Base-by-base conservation (phyloP, 2,329 filamentous ascomycete genomes). In the Apiospora phragmitis region DNA sequence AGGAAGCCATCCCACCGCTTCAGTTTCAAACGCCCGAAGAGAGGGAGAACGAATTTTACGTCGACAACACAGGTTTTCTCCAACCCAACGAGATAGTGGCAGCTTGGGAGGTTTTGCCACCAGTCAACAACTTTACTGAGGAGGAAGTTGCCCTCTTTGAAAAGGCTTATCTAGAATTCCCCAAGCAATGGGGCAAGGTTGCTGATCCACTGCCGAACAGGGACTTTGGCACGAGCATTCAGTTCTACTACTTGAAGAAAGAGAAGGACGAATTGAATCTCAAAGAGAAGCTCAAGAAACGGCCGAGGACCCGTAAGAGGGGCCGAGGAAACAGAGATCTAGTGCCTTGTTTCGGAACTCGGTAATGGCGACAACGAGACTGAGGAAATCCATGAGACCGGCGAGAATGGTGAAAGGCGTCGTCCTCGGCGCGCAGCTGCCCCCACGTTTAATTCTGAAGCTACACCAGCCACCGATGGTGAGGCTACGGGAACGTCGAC, bases 241-340 rank as follows among this genome's bases (percentile, higher is more conserved):
- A 94, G 78, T 94, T 95, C 80, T 96, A 96, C 81, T 96, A 96
- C 80, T 86, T 93, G 73, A 93, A 92, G 78, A 96, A 90, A 82
- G 93, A 93, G 78, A 95, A 90, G 82, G 92, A 92, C 82, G 87
- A 90, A 65, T 88, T 90, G 55, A 91, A 93, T 73, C 90, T 95
- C 72, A 94, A 95, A 79, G 92, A 93, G 77, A 93, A 93, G 80
- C 85, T 92, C 41, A 91, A 89, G 80, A 90, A 86, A 81, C 90
- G 88, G 80, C 89, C 86, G 71, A 89, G 86, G 79, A 85, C 86
- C 76, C 84, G 87, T 72, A 89, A 87, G 82, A 87, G 88, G 85
- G 81, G 85, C 74, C 80, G 88, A 76, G 85, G 84, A 90, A 91
- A 79, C 86, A 89, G 66, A 85, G 88, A 73, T 88, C 89, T 8